Percentiles rank a stretch among this genome's conserved stretches.
Evolutionary conservation across 148 eudicot genomes (phyloP).

Genomic region (Chenopodium album): DNA sequence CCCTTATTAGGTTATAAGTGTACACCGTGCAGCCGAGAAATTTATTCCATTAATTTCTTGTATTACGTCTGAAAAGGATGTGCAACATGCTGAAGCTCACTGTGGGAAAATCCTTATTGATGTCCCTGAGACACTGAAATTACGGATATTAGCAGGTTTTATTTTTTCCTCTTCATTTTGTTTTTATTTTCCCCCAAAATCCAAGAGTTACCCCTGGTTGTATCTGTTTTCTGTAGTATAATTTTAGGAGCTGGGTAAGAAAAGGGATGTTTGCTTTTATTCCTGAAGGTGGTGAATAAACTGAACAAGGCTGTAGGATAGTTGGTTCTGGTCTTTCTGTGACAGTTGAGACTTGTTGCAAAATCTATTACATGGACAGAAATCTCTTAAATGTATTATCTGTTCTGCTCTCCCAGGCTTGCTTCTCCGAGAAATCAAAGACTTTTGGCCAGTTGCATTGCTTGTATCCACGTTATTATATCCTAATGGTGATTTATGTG

Average conservation of each 20-base stretch:
- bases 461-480: constrained; percentile 56
- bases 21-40: constrained; percentile 65
- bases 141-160: constrained; percentile 60
- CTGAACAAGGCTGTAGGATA: not conserved
- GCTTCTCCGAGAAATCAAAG: constrained; percentile 84
- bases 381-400: not conserved
- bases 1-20: constrained; percentile 55
- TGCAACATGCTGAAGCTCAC: constrained; percentile 45
- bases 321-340: not conserved
- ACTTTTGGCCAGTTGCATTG: constrained; percentile 78
- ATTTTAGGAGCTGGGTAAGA: not conserved
- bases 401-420: constrained; percentile 44
- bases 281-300: not conserved
- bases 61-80: constrained; percentile 44
- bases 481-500: constrained; percentile 33
- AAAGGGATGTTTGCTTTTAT: not conserved
- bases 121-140: constrained; percentile 51
- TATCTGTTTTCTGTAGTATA: not conserved
- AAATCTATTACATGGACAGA: not conserved
- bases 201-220: not conserved
- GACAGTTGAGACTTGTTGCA: not conserved
- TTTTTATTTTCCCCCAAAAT: not conserved
- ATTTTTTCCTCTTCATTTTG: constrained; percentile 2
- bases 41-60: constrained; percentile 60
- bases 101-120: constrained; percentile 52